Percentiles rank a stretch among this genome's conserved stretches.
Conservation (phyloP, 2,329 filamentous ascomycete species). For the Colletotrichum coccodes region DNA sequence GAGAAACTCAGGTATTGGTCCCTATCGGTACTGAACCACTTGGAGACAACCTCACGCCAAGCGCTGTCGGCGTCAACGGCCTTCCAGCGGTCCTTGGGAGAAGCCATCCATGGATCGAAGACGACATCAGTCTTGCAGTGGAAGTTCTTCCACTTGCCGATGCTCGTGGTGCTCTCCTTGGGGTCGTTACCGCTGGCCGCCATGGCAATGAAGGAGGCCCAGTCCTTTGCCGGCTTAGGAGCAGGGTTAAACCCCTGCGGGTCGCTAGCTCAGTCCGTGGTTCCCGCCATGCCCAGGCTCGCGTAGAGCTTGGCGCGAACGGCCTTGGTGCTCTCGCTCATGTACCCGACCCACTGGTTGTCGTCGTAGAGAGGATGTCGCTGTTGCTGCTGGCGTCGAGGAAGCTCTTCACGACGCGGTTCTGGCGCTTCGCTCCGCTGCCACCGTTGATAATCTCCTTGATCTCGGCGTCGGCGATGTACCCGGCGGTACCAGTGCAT, state of each 20-base stretch:
- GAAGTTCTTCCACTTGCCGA: constrained; percentile 31
- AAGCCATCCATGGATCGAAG: no score
- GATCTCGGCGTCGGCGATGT: constrained; percentile 45
- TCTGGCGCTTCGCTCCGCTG: no score
- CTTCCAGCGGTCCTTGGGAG: constrained; percentile 40
- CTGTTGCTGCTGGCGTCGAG: constrained; percentile 33
- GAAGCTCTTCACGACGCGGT: constrained; percentile 32
- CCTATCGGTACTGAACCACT: no score
- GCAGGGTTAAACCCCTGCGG: constrained; percentile 21
- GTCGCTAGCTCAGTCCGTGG: constrained; percentile 36
- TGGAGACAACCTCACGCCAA: no score
- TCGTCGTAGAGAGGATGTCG: constrained; percentile 38
- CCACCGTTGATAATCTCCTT: constrained; percentile 35
- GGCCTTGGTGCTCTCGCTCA: constrained; percentile 30
- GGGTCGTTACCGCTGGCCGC: not conserved
- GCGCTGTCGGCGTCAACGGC: constrained; percentile 37
- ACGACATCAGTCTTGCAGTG: constrained; percentile 6
- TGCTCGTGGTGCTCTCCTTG: not conserved
- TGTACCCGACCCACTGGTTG: constrained; percentile 37
- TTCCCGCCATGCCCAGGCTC: constrained; percentile 31
- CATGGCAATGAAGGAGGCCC: constrained; percentile 28
- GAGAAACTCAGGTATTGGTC: no score
- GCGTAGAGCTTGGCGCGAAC: not conserved
- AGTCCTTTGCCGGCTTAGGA: constrained; percentile 18
- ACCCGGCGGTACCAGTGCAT: constrained; percentile 43